Conservation (phyloP, 1,284 basidiomycete genomes). For the Sanghuangporus weigelae region DNA sequence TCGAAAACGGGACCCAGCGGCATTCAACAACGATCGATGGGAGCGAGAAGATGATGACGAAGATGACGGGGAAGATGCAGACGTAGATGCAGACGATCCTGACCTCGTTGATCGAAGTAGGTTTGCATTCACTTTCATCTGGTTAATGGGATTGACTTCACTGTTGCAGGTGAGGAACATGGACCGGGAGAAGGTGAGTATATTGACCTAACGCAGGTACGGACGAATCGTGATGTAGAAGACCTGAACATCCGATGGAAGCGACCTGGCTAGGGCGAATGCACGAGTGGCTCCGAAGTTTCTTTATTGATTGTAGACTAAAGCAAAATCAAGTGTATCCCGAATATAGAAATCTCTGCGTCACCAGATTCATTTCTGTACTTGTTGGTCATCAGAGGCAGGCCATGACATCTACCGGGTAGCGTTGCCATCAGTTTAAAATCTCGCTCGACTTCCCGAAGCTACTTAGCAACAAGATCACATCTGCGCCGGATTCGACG, state of each 20-base stretch:
- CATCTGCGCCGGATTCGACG: too few species aligned
- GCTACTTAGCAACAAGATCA: too few species aligned
- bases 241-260: slow-evolving; percentile 61
- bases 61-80: slow-evolving; percentile 59
- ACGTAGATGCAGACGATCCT: slow-evolving; percentile 43
- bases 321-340: neutral
- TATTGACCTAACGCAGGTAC: slow-evolving; percentile 56
- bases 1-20: slow-evolving; percentile 50
- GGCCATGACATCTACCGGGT: too few species aligned
- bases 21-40: slow-evolving; percentile 47
- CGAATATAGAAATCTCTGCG: neutral
- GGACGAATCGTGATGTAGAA: slow-evolving; percentile 33
- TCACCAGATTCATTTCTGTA: too few species aligned
- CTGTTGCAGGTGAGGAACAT: slow-evolving; percentile 48
- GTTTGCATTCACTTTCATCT: slow-evolving; percentile 26
- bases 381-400: too few species aligned
- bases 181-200: slow-evolving; percentile 57
- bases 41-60: slow-evolving; percentile 47
- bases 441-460: too few species aligned
- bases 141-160: neutral
- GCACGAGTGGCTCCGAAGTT: too few species aligned
- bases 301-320: too few species aligned
- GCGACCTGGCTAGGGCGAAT: slow-evolving; percentile 32
- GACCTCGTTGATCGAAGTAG: slow-evolving; percentile 66
- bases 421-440: too few species aligned